A percentile compares a stretch with the other conserved stretches of the same genome.
phyloP scores from a whole-genome alignment of 305 asterid species.

The Salvia sclarea region DNA sequence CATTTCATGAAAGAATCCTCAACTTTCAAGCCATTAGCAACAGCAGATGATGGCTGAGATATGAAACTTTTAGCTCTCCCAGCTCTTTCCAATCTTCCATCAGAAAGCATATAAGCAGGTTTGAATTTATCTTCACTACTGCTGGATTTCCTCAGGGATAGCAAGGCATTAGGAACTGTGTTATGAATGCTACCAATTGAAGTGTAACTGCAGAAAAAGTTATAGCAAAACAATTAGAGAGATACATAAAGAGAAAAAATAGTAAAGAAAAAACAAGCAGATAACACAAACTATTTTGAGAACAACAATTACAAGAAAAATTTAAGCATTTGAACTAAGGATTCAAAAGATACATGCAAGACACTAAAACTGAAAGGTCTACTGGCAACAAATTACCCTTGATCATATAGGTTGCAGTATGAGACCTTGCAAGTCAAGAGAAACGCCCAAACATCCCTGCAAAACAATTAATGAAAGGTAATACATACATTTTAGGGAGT shows the following conservation, averaged over 20 bases:
- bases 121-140: slow-evolving; percentile 54
- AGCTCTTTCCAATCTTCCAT: slow-evolving; percentile 93
- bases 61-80: slow-evolving; percentile 69
- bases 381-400: slow-evolving; percentile 56
- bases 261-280: neutral
- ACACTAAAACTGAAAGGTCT: neutral
- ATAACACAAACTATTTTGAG: neutral
- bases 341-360: neutral
- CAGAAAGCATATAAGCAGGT: slow-evolving; percentile 83
- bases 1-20: slow-evolving; percentile 45
- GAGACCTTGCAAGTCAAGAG: slow-evolving; percentile 85
- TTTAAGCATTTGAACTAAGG: slow-evolving; percentile 1
- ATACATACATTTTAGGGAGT: slow-evolving; percentile 19
- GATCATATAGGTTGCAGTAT: slow-evolving; percentile 85
- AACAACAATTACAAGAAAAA: neutral
- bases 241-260: neutral
- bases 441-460: slow-evolving; percentile 94
- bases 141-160: slow-evolving; percentile 46
- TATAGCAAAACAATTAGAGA: neutral
- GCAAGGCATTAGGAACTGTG: slow-evolving; percentile 72
- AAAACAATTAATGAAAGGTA: slow-evolving; percentile 36
- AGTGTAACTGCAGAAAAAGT: slow-evolving; percentile 62
- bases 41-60: slow-evolving; percentile 43
- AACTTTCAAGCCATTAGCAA: slow-evolving; percentile 55
- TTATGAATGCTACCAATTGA: slow-evolving; percentile 94